These are phyloP conservation scores for Clausena lansium DNA, from an alignment of 345 rosid genomes.

Conservation along the genomic window DNA sequence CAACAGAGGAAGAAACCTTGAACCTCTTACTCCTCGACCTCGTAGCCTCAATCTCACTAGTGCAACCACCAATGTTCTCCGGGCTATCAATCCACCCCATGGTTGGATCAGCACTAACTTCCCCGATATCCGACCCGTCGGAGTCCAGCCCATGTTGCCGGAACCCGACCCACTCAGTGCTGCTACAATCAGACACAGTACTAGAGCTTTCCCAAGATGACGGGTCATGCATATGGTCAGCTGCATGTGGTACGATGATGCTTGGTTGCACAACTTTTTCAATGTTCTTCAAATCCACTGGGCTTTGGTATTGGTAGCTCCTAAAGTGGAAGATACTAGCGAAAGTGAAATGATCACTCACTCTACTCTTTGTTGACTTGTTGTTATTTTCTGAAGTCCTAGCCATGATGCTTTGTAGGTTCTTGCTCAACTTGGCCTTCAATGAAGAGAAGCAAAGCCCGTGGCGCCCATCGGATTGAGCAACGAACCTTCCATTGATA, in stretches of 20 bases:
- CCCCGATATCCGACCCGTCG: constrained; percentile 51
- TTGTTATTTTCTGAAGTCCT: constrained; percentile 34
- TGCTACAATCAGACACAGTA: constrained; percentile 49
- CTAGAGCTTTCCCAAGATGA: constrained; percentile 56
- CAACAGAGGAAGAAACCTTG: constrained; percentile 59
- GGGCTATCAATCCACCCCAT: constrained; percentile 52
- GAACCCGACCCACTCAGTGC: constrained; percentile 46
- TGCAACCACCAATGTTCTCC: constrained; percentile 22
- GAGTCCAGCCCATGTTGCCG: constrained; percentile 50
- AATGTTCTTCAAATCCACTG: constrained; percentile 40
- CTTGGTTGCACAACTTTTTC: constrained; percentile 67
- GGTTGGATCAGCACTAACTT: constrained; percentile 26
- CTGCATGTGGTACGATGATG: constrained; percentile 43
- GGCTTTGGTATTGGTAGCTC: constrained; percentile 35
- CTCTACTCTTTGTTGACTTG: constrained; percentile 53
- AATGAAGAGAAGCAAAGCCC: constrained; percentile 55
- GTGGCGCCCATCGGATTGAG: constrained; percentile 27
- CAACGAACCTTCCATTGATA: neutral
- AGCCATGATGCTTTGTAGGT: constrained; percentile 56
- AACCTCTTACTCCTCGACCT: constrained; percentile 65
- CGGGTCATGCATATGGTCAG: neutral
- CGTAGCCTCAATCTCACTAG: constrained; percentile 27
- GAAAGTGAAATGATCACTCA: constrained; percentile 64
- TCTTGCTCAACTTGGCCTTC: constrained; percentile 66
- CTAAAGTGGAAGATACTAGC: constrained; percentile 57